Percentiles rank a stretch among this genome's conserved stretches.
Evolutionary conservation across 148 eudicot genomes (phyloP).

Genomic region (Polygonum maritimum): DNA sequence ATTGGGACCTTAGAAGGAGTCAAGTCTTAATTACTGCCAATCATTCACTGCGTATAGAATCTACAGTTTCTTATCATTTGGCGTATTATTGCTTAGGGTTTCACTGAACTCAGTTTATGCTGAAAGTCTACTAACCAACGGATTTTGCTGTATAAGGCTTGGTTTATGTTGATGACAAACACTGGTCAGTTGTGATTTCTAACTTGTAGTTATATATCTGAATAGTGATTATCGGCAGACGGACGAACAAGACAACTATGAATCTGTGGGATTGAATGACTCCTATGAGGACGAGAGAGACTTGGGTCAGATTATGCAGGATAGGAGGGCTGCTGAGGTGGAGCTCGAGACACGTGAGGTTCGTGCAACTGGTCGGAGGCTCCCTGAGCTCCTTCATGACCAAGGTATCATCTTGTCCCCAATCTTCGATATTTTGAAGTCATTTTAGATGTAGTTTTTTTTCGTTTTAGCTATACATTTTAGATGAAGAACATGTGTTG

Average conservation of each 20-base stretch:
- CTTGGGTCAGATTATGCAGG: slow-evolving; percentile 77
- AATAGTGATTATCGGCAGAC: slow-evolving; percentile 70
- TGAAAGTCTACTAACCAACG: neutral
- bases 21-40: no score
- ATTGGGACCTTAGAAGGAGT: neutral
- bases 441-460: neutral
- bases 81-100: neutral
- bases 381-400: slow-evolving; percentile 87
- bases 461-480: neutral
- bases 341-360: slow-evolving; percentile 74
- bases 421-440: neutral
- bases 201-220: neutral
- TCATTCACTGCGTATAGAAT: neutral
- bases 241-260: slow-evolving; percentile 82
- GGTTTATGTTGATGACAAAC: neutral
- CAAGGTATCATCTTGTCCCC: slow-evolving; percentile 36
- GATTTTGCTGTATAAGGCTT: neutral
- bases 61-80: neutral
- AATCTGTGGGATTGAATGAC: slow-evolving; percentile 64
- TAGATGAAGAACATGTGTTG: neutral
- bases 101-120: neutral
- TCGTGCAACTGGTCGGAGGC: slow-evolving; percentile 42
- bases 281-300: slow-evolving; percentile 75
- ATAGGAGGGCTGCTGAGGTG: slow-evolving; percentile 73
- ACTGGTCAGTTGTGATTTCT: neutral